Evolutionary conservation across 345 rosid species (phyloP), one percentile per base, ranked within the genome.

Genomic region (Fremontodendron californicum): DNA sequence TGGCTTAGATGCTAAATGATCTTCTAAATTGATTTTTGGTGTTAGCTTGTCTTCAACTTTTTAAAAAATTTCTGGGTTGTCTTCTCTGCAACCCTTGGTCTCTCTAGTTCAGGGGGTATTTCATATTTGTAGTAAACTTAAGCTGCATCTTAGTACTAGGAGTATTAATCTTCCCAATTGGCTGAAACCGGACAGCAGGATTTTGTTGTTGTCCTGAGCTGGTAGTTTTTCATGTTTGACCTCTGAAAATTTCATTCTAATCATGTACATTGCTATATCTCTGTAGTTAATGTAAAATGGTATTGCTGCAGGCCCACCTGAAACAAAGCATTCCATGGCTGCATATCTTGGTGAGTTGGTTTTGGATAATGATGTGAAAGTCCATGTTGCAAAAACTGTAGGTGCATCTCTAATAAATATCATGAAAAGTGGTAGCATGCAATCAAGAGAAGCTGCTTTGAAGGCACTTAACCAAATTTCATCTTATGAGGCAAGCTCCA

Each of bases 401-500:
- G 98, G 98, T 80, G 84, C 91, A 54, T 90, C 97, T 37, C 87
- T 95, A 42, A 95, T 95, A 27, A 81, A 82, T 69, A 83, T 95
- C 35, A 91, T 96, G 98, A 92, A 82, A 83, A 93, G 91, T 10
- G 88, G 90, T 15, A 83, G 81, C 72, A 77, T 86, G 83, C 90
- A 78, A 63, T 86, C 92, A 69, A 86, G 97, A 75, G 98, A 96
- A 91, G 94, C 92, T 73, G 89, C 97, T 69, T 82, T 96, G 75
- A 86, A 85, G 84, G 98, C 98, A 83, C 84, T 96, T 40, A 96
- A 92, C 85, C 94, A 90, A 52, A 89, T 96, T 71, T 92, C 99
- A 21, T 87, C 92, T 33, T 91, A 81, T 31, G 96, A 92, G 75
- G 87, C 89, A 61, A 96, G 98, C 76, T 91, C 96, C 42, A 88